Conservation (phyloP, 176 grass and related monocot species). For the Eremochloa ophiuroides region DNA sequence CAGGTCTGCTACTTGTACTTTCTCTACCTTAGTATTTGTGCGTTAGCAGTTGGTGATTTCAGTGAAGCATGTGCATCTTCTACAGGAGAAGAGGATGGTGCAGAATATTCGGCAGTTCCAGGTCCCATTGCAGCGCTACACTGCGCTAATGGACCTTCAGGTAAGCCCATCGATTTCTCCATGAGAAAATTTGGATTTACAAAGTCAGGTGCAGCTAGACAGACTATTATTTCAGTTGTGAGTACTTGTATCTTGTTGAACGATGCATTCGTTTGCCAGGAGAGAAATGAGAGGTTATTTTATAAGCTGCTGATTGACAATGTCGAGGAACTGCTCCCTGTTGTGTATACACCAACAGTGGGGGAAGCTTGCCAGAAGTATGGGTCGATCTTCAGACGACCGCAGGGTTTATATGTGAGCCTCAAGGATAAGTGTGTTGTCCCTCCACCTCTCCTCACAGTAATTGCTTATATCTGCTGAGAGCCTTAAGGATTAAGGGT, state of each 20-base stretch:
- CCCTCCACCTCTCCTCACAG: background rate
- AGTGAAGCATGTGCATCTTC: background rate
- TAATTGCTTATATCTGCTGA: background rate
- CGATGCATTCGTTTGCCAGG: slow-evolving; percentile 40
- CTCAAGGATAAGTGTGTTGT: slow-evolving; percentile 73
- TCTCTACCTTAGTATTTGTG: background rate
- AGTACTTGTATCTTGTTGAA: background rate
- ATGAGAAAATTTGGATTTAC: background rate
- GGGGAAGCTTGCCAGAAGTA: slow-evolving; percentile 99
- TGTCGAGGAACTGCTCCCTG: slow-evolving; percentile 84
- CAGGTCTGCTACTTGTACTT: slow-evolving; percentile 31
- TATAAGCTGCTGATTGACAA: slow-evolving; percentile 88
- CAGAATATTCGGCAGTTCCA: slow-evolving; percentile 72
- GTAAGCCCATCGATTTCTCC: slow-evolving; percentile 15
- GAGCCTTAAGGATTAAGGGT: background rate
- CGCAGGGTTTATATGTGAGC: slow-evolving; percentile 81
- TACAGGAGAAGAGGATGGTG: slow-evolving; percentile 83
- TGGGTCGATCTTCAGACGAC: slow-evolving; percentile 68
- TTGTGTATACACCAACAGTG: slow-evolving; percentile 94
- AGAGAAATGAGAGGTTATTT: slow-evolving; percentile 83
- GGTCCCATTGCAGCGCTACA: slow-evolving; percentile 71
- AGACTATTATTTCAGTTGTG: background rate
- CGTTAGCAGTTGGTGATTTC: background rate
- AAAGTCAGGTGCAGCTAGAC: background rate
- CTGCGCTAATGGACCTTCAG: slow-evolving; percentile 80